Conservation (phyloP, 768 basidiomycete genomes). For the Galerina sulciceps region DNA sequence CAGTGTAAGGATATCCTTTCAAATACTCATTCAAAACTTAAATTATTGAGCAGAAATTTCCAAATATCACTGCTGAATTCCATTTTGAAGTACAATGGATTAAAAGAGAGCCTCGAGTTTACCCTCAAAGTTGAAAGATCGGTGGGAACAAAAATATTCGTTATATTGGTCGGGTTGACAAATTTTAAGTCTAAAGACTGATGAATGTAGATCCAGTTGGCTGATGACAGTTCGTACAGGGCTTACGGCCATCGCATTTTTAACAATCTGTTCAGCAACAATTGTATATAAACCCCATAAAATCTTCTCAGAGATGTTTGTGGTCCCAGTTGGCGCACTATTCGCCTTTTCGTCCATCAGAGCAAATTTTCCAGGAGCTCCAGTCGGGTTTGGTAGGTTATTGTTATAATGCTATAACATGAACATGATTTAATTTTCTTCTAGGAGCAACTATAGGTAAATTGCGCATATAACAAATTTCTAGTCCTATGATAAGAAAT, state of each 20-base stretch:
- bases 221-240: constrained; percentile 7
- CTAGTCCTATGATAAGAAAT: too few relatives aligned
- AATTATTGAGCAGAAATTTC: not conserved
- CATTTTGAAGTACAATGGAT: not conserved
- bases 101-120: constrained; percentile 2
- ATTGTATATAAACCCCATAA: constrained; percentile 12
- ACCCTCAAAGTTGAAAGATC: constrained; percentile 16
- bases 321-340: constrained; percentile 23
- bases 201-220: not conserved
- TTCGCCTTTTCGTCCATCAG: constrained; percentile 24
- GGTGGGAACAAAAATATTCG: constrained; percentile 16
- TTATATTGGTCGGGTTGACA: constrained; percentile 15
- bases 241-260: constrained; percentile 18
- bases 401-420: not conserved
- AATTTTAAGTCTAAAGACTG: constrained; percentile 9
- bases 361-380: constrained; percentile 26
- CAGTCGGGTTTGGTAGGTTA: constrained; percentile 11
- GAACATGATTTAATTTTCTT: too few relatives aligned
- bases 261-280: constrained; percentile 18
- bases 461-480: too few relatives aligned
- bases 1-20: not conserved
- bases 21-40: not conserved
- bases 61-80: not conserved
- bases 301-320: constrained; percentile 25
- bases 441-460: too few relatives aligned